These are phyloP conservation scores for Apiotrichum porosum DNA, from an alignment of 1,284 basidiomycete species.

Conservation along the genomic window DNA sequence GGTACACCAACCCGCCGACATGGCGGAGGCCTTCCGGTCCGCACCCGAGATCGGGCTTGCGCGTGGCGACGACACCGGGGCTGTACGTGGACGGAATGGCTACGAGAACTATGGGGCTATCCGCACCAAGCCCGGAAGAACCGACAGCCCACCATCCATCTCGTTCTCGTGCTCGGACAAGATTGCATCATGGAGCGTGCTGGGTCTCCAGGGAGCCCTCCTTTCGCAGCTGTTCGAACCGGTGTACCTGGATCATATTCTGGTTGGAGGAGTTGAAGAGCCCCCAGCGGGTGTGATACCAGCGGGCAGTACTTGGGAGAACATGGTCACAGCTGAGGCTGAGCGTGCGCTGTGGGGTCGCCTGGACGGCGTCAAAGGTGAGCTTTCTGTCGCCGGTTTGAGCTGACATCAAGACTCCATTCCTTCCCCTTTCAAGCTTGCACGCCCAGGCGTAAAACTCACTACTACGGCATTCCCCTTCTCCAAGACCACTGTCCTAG, in stretches of 20 bases:
- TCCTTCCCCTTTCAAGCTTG: conserved; percentile 38
- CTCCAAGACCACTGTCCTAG: conserved; percentile 1
- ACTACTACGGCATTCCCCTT: conserved; percentile 50
- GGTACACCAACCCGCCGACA: conserved; percentile 61
- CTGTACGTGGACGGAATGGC: conserved; percentile 69
- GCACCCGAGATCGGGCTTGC: conserved; percentile 17
- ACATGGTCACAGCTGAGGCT: conserved; percentile 61
- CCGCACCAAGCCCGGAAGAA: conserved; percentile 80
- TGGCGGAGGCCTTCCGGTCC: conserved; percentile 54
- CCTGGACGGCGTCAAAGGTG: conserved; percentile 16
- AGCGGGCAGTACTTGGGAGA: conserved; percentile 44
- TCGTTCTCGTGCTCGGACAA: conserved; percentile 91
- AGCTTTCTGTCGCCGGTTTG: not conserved
- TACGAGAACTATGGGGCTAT: conserved; percentile 69
- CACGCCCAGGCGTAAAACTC: conserved; percentile 50
- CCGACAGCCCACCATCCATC: conserved; percentile 71
- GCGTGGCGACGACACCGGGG: no score
- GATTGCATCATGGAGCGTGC: conserved; percentile 71
- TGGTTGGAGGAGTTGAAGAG: conserved; percentile 64
- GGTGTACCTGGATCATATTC: conserved; percentile 60
- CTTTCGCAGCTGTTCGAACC: conserved; percentile 58
- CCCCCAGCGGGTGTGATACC: conserved; percentile 26
- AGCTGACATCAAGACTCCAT: conserved; percentile 3
- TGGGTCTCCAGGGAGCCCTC: conserved; percentile 80
- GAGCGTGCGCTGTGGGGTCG: conserved; percentile 52